A percentile compares a stretch with the other conserved stretches of the same genome.
Conservation (phyloP, 163 green algal species). For the Coccomyxa subellipsoidea region DNA sequence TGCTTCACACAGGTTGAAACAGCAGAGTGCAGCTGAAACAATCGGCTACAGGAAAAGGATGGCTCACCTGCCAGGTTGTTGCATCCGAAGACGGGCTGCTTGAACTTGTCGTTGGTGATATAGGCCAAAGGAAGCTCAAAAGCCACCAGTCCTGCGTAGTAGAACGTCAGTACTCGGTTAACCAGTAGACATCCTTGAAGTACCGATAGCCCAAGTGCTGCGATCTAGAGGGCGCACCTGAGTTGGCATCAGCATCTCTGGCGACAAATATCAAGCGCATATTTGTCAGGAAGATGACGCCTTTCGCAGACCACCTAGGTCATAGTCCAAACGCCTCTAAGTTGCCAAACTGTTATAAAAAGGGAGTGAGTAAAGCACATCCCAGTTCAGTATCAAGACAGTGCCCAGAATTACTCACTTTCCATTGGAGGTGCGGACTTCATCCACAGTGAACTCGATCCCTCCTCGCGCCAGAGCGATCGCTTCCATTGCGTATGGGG, state of each 20-base stretch:
- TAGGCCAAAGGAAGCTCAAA: conserved; percentile 88
- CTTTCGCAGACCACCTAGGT: conserved; percentile 60
- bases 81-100: conserved; percentile 91
- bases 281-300: conserved; percentile 71
- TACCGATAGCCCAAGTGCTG: not conserved
- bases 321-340: not conserved
- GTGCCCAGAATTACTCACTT: too few relatives aligned
- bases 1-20: not conserved
- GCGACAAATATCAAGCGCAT: conserved; percentile 77
- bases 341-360: too few relatives aligned
- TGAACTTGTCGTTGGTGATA: conserved; percentile 79
- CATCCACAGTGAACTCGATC: conserved; percentile 62
- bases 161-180: not conserved
- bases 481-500: conserved; percentile 61
- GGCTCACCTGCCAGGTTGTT: conserved; percentile 85
- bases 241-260: conserved; percentile 51
- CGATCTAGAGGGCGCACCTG: conserved; percentile 23
- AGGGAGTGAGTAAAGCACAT: too few relatives aligned
- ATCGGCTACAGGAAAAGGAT: not conserved
- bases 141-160: conserved; percentile 46
- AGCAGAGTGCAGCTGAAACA: not conserved
- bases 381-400: too few relatives aligned
- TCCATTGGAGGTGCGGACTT: conserved; percentile 47
- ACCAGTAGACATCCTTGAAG: too few relatives aligned
- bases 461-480: conserved; percentile 55